Base-by-base conservation (phyloP, 108 stramenopile genomes). In the Pseudonitzschia delicatissima region DNA sequence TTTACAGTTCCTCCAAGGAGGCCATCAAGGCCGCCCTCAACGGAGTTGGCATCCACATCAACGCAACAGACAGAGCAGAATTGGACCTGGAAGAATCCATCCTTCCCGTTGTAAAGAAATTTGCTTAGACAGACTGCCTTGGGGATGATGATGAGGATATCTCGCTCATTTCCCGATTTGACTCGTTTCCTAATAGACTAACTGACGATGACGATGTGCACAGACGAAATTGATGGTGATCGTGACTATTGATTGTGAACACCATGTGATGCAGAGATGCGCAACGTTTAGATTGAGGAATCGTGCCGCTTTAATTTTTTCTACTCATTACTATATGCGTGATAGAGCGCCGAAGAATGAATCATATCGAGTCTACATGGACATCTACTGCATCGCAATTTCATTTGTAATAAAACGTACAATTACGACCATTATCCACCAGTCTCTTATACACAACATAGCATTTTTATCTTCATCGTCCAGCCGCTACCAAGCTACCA, bases 1-100 rank as follows among this genome's bases (percentile, higher is more conserved):
- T 96, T 45, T 98, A 96, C 84, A 75, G 86, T 64, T 95, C 90
- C 27, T 89, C 88, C 42, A 98, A 98, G 80, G 96, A 98, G 64
- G 89, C 91, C 35, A 73, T 96, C 67, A 91, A 91, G 69, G 71
- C 74, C 68, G 89, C 79, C n/a, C 66, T 96, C 49, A 66, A 62
- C 58, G 95, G 95, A 26, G 88, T 96, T 58, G 87, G 89, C 48
- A 91, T 93, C 71, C 86, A 88, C 60, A 85, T 93, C 59, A 96
- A 94, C 64, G 88, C 86, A 58, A 94, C 91, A 6, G 95, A 96
- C 74, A 42, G 64, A 18, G 72, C 86, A 23, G 95, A 96, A 66
- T 74, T 96, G 57, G 92, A 92, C 69, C 87, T 84, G 49, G 95
- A 96, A 64, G 75, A 72, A n/a, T 72, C 83, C 23, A 81, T 95